Base-by-base conservation (phyloP, 345 rosid genomes). In the Balakata baccata region DNA sequence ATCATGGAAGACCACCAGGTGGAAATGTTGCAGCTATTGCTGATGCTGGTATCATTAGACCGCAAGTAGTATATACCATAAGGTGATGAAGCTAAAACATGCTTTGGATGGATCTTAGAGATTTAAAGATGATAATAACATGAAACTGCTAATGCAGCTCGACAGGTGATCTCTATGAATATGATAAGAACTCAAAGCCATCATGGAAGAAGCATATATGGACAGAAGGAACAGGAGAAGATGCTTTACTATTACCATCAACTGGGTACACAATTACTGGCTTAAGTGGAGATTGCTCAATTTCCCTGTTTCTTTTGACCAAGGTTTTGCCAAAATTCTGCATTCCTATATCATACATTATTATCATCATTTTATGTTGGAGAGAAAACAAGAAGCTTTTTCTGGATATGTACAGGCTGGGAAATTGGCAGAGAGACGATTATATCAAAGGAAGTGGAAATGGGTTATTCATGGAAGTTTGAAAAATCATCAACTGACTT, bases 141-240 rank as follows among this genome's bases (percentile, higher is more conserved):
- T 59, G 74, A 71, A 56, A n/a, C 69, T 69, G 12, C 34, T 23
- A 62, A 74, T 76, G 72, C 87, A 89, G 94, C 73, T 87, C 89
- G 43, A 75, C 80, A 63, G 94, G 94, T 49, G 86, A 86, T 61
- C 92, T 90, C 18, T 90, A 88, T 22, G 90, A 90, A 76, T 84
- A 84, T 66, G 88, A 86, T 47, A 83, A 80, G 77, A 81, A 77
- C 80, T 85, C 92, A 12, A 86, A 77, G 69, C 92, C 94, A n/a
- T 78, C 90, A 22, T 90, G 94, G 94, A 88, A 83, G 86, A 90
- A 88, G 84, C 90, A 88, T 68, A 77, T 89, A 73, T 79, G 81
- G 84, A 79, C 71, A 66, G 83, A 83, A 73, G 85, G 81, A 72
- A 77, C 59, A 77, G 71, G 52, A 11, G 75, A 67, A 49, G 82